Conservation (phyloP, 169 alveolate genomes). For the Perkinsus olseni region DNA sequence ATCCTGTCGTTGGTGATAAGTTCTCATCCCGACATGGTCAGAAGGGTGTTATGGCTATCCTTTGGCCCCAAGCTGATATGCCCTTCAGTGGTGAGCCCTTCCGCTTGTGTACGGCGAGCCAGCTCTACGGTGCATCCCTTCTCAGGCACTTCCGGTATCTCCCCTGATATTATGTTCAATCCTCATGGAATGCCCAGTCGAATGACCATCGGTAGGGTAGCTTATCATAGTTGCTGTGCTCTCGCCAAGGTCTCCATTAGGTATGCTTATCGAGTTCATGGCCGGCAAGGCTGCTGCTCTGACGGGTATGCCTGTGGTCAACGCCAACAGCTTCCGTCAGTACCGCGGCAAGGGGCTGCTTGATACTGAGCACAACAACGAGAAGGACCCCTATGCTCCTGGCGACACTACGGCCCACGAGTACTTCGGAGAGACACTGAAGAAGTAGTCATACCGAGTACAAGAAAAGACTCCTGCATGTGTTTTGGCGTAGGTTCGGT, state of each 20-base stretch:
- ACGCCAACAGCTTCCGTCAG: conserved; percentile 75
- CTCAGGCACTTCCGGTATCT: conserved; percentile 88
- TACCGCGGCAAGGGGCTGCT: conserved; percentile 35
- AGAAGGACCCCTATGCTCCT: conserved; percentile 2
- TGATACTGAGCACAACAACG: conserved; percentile 8
- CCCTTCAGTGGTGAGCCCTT: conserved; percentile 72
- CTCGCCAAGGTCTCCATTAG: no score
- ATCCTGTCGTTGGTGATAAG: conserved; percentile 98
- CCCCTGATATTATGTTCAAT: conserved; percentile 98
- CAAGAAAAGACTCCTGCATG: background rate
- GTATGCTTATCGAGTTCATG: conserved; percentile 92
- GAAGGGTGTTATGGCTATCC: conserved; percentile 95
- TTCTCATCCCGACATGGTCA: conserved; percentile 99
- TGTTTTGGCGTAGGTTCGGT: conserved; percentile 55
- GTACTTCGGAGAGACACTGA: conserved; percentile 43
- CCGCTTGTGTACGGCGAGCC: background rate
- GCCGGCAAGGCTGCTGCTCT: conserved; percentile 98
- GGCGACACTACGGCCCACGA: conserved; percentile 26
- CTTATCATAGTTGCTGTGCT: no score
- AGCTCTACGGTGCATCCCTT: background rate
- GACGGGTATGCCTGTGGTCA: conserved; percentile 80
- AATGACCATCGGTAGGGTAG: conserved; percentile 93
- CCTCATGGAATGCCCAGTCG: conserved; percentile 99
- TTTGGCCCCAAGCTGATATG: conserved; percentile 96
- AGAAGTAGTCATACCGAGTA: background rate